Evolutionary conservation across 164 flowering plant species (phyloP).

Genomic region (Berberis thunbergii): DNA sequence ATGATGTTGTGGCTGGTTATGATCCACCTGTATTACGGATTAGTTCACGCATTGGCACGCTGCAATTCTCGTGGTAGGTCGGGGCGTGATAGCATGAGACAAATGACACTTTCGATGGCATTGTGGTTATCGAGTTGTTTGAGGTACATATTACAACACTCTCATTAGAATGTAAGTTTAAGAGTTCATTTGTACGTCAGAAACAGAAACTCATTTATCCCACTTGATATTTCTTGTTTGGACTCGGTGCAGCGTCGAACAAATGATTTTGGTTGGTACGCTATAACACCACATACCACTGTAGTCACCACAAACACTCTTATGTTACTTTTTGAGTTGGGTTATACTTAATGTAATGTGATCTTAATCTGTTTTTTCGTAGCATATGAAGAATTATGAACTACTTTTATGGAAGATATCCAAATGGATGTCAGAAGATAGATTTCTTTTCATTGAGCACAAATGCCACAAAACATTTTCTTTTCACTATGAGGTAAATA

Average conservation of each 20-base stretch:
- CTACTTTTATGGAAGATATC: constrained; percentile 11
- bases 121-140: constrained; percentile 5
- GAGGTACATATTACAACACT: neutral
- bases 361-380: neutral
- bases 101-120: constrained; percentile 5
- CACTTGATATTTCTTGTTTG: too few relatives aligned
- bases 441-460: constrained; percentile 13
- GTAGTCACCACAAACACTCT: too few relatives aligned
- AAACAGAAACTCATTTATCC: too few relatives aligned
- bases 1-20: too few relatives aligned
- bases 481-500: constrained; percentile 9
- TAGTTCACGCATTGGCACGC: too few relatives aligned
- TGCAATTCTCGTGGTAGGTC: too few relatives aligned
- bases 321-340: neutral
- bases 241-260: too few relatives aligned
- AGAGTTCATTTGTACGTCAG: too few relatives aligned
- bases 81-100: neutral
- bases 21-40: too few relatives aligned
- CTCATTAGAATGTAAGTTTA: neutral
- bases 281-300: too few relatives aligned
- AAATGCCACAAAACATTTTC: constrained; percentile 10
- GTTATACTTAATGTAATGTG: neutral
- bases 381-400: constrained; percentile 15
- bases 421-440: constrained; percentile 11
- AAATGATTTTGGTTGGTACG: too few relatives aligned